These are phyloP conservation scores for Teunomyces pallodes DNA, from an alignment of 805 yeast species.

Conservation along the genomic window DNA sequence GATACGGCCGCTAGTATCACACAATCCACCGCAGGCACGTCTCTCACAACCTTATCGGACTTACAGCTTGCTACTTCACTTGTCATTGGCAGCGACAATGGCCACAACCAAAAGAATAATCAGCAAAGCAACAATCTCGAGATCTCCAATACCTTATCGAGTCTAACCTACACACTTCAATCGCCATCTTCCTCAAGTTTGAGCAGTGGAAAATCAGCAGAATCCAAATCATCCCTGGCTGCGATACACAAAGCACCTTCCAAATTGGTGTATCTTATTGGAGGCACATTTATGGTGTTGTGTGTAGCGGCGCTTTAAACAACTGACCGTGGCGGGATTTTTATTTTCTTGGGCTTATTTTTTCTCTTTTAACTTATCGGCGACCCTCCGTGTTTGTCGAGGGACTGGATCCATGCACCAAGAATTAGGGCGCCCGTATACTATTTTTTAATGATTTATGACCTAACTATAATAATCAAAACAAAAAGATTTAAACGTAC, in stretches of 20 bases:
- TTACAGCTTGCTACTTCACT: background rate
- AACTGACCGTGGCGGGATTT: background rate
- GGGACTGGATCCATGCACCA: too few relatives aligned
- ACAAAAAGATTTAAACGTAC: too few relatives aligned
- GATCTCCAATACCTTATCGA: slow-evolving; percentile 1
- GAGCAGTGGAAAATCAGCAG: background rate
- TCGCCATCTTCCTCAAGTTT: background rate
- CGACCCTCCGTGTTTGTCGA: too few relatives aligned
- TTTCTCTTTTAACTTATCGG: too few relatives aligned
- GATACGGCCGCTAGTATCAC: background rate
- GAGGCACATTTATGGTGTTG: background rate
- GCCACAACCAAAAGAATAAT: background rate
- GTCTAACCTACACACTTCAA: background rate
- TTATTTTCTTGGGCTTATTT: background rate
- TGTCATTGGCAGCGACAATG: background rate
- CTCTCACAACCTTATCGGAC: background rate
- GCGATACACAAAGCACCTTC: background rate
- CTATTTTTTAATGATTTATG: background rate
- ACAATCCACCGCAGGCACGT: background rate
- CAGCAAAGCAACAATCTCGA: background rate
- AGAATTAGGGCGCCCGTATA: too few relatives aligned
- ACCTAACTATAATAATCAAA: background rate
- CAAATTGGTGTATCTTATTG: background rate
- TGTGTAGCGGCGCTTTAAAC: background rate
- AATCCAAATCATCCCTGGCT: background rate